Conservation (phyloP, 805 yeast species). For the Saturnispora besseyi region DNA sequence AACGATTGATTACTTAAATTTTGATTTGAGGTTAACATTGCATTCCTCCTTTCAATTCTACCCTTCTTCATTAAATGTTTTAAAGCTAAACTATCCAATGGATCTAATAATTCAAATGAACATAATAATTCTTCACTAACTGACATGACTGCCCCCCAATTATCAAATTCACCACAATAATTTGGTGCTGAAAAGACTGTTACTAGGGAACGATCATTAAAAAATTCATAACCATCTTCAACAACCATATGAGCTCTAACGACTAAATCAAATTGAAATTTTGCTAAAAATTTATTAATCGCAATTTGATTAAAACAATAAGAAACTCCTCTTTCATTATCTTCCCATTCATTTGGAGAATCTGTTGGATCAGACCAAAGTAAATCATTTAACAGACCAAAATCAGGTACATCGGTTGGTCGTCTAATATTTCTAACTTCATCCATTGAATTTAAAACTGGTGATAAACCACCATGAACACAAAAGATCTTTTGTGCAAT, state of each 20-base stretch:
- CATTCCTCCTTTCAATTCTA: slow-evolving; percentile 73
- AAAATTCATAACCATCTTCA: slow-evolving; percentile 72
- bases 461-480: slow-evolving; percentile 79
- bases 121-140: slow-evolving; percentile 89
- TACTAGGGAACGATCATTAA: slow-evolving; percentile 61
- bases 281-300: slow-evolving; percentile 63
- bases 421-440: slow-evolving; percentile 67
- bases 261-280: slow-evolving; percentile 71
- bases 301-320: slow-evolving; percentile 75
- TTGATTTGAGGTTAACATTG: slow-evolving; percentile 24
- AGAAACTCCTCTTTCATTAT: slow-evolving; percentile 76
- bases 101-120: slow-evolving; percentile 88
- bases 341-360: slow-evolving; percentile 78
- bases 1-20: slow-evolving; percentile 5
- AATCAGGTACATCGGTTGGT: slow-evolving; percentile 83
- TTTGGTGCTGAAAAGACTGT: slow-evolving; percentile 72
- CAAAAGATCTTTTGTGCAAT: slow-evolving; percentile 93
- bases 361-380: slow-evolving; percentile 85
- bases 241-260: slow-evolving; percentile 87
- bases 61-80: slow-evolving; percentile 93
- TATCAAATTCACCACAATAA: slow-evolving; percentile 78
- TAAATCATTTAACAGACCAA: slow-evolving; percentile 67
- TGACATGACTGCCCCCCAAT: slow-evolving; percentile 98
- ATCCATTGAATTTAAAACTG: slow-evolving; percentile 63
- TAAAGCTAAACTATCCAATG: slow-evolving; percentile 84